phyloP scores from a whole-genome alignment of 371 early-diverging fungal genomes.

The Rhizomucor pusillus region DNA sequence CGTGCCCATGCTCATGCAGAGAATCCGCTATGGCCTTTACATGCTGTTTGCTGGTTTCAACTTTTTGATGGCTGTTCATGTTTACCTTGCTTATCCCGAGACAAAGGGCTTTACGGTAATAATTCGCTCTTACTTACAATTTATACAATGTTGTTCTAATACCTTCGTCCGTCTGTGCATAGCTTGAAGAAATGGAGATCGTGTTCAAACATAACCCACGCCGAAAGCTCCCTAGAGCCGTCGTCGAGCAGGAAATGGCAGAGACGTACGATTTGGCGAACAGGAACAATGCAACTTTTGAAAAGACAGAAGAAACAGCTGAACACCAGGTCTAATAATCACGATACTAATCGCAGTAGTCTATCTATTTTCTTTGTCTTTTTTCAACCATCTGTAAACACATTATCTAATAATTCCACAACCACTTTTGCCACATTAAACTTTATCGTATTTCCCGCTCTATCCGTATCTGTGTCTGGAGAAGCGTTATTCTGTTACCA shows the following conservation, averaged over 20 bases:
- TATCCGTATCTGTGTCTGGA: too few relatives aligned
- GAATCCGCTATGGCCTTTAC: conserved; percentile 61
- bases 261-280: neutral
- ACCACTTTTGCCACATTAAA: too few relatives aligned
- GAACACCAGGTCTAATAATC: too few relatives aligned
- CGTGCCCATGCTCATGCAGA: conserved; percentile 57
- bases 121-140: neutral
- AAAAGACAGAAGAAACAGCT: conserved; percentile 1
- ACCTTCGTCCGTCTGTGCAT: neutral
- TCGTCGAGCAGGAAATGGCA: conserved; percentile 17
- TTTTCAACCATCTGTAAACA: too few relatives aligned
- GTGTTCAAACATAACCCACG: conserved; percentile 33
- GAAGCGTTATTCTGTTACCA: too few relatives aligned
- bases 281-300: neutral
- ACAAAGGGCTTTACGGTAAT: conserved; percentile 53
- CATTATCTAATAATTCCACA: too few relatives aligned
- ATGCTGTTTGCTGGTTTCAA: conserved; percentile 64
- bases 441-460: too few relatives aligned
- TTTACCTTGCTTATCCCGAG: conserved; percentile 65
- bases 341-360: too few relatives aligned
- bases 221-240: conserved; percentile 22
- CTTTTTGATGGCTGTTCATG: conserved; percentile 47
- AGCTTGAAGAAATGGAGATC: conserved; percentile 41
- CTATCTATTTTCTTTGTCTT: too few relatives aligned
- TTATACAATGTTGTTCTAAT: neutral